phyloP scores from a whole-genome alignment of 2,329 filamentous ascomycete genomes.

The Pyrenophora tritici-repentis region DNA sequence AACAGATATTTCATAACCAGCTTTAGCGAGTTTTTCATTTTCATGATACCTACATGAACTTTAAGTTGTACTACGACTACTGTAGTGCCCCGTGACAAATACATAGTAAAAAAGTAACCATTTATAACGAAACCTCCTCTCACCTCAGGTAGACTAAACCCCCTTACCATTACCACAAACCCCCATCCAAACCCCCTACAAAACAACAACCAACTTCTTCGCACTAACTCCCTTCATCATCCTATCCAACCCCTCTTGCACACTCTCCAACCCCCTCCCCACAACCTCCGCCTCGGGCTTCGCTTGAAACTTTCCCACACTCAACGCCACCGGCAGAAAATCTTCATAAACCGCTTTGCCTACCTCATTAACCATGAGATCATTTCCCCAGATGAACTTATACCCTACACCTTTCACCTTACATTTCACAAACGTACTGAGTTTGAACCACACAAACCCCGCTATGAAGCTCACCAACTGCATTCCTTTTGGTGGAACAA shows the following conservation, averaged over 20 bases:
- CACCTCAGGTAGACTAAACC: no score
- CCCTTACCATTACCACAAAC: no score
- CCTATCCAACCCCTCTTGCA: constrained; percentile 24
- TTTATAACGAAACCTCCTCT: no score
- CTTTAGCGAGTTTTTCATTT: no score
- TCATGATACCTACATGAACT: no score
- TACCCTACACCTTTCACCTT: constrained; percentile 1
- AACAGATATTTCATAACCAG: no score
- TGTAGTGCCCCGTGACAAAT: no score
- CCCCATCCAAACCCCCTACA: no score
- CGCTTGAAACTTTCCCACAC: constrained; percentile 6
- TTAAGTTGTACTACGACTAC: no score
- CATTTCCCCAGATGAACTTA: not conserved
- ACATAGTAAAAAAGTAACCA: no score
- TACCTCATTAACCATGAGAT: constrained; percentile 1
- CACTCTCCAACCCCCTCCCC: constrained; percentile 22
- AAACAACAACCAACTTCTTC: not conserved
- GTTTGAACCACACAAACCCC: not conserved
- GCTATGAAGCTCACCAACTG: not conserved
- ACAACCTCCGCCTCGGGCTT: constrained; percentile 23
- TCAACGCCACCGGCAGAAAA: constrained; percentile 21
- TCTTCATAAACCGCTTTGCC: constrained; percentile 3
- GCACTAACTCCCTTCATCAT: constrained; percentile 1
- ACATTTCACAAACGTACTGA: not conserved
- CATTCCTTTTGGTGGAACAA: not conserved